These are phyloP conservation scores for Candida gigantensis DNA, from an alignment of 1,139 yeast genomes.

Conservation along the genomic window DNA sequence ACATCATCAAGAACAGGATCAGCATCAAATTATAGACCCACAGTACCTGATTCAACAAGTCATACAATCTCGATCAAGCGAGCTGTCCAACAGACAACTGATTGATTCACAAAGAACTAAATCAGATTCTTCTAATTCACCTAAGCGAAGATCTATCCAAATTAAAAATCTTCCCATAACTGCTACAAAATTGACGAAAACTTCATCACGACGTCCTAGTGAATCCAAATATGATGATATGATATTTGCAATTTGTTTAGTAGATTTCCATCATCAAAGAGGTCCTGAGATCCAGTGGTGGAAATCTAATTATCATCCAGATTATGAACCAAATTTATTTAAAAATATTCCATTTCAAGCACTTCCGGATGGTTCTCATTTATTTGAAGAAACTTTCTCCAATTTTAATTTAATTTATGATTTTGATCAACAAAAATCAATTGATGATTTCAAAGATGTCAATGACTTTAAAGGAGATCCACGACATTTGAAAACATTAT, in stretches of 20 bases:
- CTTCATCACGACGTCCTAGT: constrained; percentile 1
- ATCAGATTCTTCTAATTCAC: constrained; percentile 5
- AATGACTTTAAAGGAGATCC: constrained; percentile 47
- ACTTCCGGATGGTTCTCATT: constrained; percentile 93
- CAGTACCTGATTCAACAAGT: no score
- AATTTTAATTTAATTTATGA: constrained; percentile 86
- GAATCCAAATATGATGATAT: constrained; percentile 29
- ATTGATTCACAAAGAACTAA: constrained; percentile 5
- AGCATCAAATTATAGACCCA: no score
- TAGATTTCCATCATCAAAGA: constrained; percentile 89
- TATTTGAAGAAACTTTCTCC: constrained; percentile 87
- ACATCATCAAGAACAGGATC: no score
- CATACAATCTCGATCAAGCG: background rate
- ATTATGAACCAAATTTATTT: constrained; percentile 56
- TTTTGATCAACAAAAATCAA: constrained; percentile 48
- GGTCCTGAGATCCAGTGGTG: constrained; percentile 97
- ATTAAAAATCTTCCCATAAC: constrained; percentile 40
- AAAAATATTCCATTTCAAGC: constrained; percentile 94
- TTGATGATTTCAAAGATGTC: constrained; percentile 46
- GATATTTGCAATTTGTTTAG: constrained; percentile 83
- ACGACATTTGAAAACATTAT: constrained; percentile 64
- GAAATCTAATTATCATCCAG: constrained; percentile 61
- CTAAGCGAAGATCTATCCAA: constrained; percentile 30
- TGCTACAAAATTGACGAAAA: constrained; percentile 1
- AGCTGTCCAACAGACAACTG: constrained; percentile 1